Percentiles rank a stretch among this genome's conserved stretches.
Conservation (phyloP, 2,329 filamentous ascomycete species). For the Arthrinium phaeospermum region DNA sequence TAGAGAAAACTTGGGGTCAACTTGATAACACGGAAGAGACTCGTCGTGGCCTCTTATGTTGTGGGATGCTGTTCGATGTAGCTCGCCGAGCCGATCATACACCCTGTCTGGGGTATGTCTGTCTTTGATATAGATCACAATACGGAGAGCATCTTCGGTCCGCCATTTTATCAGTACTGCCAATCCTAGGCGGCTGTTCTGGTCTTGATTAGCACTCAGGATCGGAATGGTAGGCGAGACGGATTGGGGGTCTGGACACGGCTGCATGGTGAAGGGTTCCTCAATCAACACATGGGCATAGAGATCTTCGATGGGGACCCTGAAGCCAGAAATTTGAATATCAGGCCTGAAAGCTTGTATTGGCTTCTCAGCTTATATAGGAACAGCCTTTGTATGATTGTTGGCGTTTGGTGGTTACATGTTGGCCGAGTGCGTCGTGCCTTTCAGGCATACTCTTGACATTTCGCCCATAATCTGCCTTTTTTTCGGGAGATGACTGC, state of each 20-base stretch:
- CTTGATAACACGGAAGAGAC: too few species aligned
- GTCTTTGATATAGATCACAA: too few species aligned
- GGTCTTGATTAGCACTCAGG: too few species aligned
- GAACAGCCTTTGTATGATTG: not conserved
- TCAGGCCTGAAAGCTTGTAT: not conserved
- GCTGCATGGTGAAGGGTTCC: not conserved
- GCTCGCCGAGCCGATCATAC: too few species aligned
- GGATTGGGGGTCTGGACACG: not conserved
- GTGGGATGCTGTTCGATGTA: too few species aligned
- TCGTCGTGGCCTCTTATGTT: too few species aligned
- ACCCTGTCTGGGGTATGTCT: too few species aligned
- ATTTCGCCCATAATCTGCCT: not conserved
- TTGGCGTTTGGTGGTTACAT: not conserved
- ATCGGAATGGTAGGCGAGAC: not conserved
- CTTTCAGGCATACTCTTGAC: too few species aligned
- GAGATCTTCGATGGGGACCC: not conserved
- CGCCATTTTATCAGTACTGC: too few species aligned
- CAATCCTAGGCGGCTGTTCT: too few species aligned
- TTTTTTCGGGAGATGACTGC: not conserved
- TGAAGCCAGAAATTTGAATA: not conserved
- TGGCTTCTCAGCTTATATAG: not conserved
- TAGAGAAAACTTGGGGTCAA: too few species aligned
- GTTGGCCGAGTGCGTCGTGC: not conserved
- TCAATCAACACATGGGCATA: not conserved
- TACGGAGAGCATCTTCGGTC: too few species aligned